These are phyloP conservation scores for Sporisorium scitamineum DNA, from an alignment of 1,284 basidiomycete genomes.

Conservation along the genomic window DNA sequence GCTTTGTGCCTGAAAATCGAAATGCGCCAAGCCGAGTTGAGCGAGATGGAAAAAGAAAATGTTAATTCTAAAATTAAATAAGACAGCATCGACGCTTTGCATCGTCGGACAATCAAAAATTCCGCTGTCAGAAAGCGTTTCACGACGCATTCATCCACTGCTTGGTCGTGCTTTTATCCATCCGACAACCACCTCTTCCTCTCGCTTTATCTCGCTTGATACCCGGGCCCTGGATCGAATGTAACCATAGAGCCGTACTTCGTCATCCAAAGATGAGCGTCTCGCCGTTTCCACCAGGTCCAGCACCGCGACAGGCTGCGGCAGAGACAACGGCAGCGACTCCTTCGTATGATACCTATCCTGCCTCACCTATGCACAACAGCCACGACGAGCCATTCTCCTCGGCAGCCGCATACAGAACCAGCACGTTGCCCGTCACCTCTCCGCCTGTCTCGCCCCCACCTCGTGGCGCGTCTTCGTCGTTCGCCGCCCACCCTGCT, in stretches of 20 bases:
- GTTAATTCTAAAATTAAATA: slow-evolving; percentile 32
- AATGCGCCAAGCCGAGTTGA: neutral
- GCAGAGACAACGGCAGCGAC: slow-evolving; percentile 1
- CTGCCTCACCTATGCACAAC: neutral
- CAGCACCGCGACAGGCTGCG: neutral
- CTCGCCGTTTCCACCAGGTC: slow-evolving; percentile 31
- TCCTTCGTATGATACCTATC: slow-evolving; percentile 1
- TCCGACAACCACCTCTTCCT: neutral
- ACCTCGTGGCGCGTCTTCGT: slow-evolving; percentile 11
- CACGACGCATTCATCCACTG: too few species aligned
- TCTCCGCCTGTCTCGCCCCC: slow-evolving; percentile 28
- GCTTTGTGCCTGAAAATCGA: too few species aligned
- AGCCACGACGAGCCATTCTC: slow-evolving; percentile 27
- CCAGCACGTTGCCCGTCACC: slow-evolving; percentile 8
- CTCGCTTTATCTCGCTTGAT: too few species aligned
- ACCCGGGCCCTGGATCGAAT: neutral
- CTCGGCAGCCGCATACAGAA: slow-evolving; percentile 37
- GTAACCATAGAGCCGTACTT: slow-evolving; percentile 8
- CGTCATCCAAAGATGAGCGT: slow-evolving; percentile 25
- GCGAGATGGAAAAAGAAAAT: too few species aligned
- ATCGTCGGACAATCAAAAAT: neutral
- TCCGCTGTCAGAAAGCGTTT: too few species aligned
- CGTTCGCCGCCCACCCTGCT: neutral
- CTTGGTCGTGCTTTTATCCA: neutral
- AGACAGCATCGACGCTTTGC: slow-evolving; percentile 13